phyloP scores from a whole-genome alignment of 139 green algal genomes.

The Chlorella sp. region DNA sequence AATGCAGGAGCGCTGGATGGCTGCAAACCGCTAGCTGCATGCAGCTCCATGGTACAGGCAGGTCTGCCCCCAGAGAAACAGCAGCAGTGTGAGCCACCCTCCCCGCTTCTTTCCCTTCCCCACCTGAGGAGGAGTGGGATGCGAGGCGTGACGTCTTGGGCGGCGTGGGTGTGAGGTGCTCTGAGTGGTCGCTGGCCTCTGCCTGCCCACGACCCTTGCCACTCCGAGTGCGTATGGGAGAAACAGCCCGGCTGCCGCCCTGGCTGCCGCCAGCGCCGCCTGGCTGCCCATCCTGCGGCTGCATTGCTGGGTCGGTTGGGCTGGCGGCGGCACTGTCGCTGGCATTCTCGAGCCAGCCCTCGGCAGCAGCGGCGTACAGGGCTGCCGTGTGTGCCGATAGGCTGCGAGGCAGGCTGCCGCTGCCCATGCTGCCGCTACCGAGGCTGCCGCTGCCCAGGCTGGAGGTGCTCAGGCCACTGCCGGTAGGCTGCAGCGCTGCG shows the following conservation, averaged over 20 bases:
- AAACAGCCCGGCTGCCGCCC: too few relatives aligned
- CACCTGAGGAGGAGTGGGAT: neutral
- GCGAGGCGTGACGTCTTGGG: neutral
- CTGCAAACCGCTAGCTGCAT: too few relatives aligned
- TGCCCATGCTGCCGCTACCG: neutral
- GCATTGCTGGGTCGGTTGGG: too few relatives aligned
- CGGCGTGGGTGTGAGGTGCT: neutral
- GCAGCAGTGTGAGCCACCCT: too few relatives aligned
- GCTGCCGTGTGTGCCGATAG: neutral
- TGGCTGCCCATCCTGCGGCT: neutral
- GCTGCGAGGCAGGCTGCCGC: neutral
- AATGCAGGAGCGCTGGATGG: too few relatives aligned
- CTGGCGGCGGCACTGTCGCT: neutral
- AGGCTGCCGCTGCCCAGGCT: neutral
- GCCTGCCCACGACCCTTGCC: neutral
- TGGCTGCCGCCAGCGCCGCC: too few relatives aligned
- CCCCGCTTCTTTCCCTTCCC: neutral
- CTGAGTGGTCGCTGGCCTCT: neutral
- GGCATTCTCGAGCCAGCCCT: neutral
- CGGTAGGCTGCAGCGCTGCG: neutral
- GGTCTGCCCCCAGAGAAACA: too few relatives aligned
- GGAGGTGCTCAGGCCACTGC: neutral
- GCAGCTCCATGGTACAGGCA: too few relatives aligned
- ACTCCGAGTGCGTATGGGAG: too few relatives aligned
- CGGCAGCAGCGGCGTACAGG: neutral